Evolutionary conservation across 176 grass and related monocot species (phyloP).

Genomic region (Areca catechu): DNA sequence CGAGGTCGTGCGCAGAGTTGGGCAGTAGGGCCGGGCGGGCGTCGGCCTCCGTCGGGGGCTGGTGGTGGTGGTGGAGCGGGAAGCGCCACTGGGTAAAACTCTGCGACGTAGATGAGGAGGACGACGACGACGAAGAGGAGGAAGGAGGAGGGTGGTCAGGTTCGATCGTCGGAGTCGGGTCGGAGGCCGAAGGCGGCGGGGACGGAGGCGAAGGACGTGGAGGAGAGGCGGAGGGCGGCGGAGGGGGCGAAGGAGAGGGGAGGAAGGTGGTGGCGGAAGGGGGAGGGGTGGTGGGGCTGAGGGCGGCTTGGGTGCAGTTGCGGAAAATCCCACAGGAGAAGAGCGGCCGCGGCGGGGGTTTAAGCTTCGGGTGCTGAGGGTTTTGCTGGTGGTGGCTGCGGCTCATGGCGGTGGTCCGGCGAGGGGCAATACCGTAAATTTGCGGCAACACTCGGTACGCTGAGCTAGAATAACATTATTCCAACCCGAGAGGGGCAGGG

Average conservation of each 20-base stretch:
- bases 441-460: too few relatives aligned
- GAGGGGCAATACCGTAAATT: background rate
- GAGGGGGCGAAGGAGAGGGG: background rate
- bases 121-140: slow-evolving; percentile 47
- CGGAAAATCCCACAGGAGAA: slow-evolving; percentile 80
- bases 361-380: slow-evolving; percentile 34
- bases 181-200: slow-evolving; percentile 12
- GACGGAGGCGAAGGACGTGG: background rate
- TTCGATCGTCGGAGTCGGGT: background rate
- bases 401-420: slow-evolving; percentile 11
- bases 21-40: background rate
- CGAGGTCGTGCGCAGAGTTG: slow-evolving; percentile 27
- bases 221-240: slow-evolving; percentile 6
- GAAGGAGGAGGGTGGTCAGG: slow-evolving; percentile 5
- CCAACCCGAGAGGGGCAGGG: background rate
- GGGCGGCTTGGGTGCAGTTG: slow-evolving; percentile 64
- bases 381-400: slow-evolving; percentile 11
- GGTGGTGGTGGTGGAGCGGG: slow-evolving; percentile 46
- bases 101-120: slow-evolving; percentile 63
- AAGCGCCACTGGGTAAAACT: slow-evolving; percentile 82
- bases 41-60: slow-evolving; percentile 12
- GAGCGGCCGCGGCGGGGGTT: slow-evolving; percentile 53
- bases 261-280: slow-evolving; percentile 15
- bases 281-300: slow-evolving; percentile 28
- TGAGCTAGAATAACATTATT: too few relatives aligned